Conservation (phyloP, 306 rosid species). For the Hippophae gyantsensis region DNA sequence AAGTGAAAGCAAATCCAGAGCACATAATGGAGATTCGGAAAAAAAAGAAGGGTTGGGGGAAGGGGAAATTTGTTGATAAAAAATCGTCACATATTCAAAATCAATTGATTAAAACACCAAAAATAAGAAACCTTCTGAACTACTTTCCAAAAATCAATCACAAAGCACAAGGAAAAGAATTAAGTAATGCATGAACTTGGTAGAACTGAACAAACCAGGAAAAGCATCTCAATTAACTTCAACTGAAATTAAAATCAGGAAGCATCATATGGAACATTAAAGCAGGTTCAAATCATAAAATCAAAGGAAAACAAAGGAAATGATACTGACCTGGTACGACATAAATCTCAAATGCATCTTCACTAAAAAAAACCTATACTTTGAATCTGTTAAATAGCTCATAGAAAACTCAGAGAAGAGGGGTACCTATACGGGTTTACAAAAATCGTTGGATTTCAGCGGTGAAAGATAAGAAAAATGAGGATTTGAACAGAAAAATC, state of each 20-base stretch:
- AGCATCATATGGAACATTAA: conserved; percentile 11
- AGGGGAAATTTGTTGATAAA: conserved; percentile 14
- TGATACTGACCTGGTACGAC: conserved; percentile 36
- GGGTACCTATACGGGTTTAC: conserved; percentile 27
- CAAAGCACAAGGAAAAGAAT: conserved; percentile 9
- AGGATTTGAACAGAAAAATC: conserved; percentile 15
- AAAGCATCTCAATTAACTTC: conserved; percentile 13
- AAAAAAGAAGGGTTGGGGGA: conserved; percentile 6
- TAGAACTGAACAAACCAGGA: conserved; percentile 8
- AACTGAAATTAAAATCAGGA: conserved; percentile 15
- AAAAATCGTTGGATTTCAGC: conserved; percentile 31
- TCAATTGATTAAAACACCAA: conserved; percentile 11
- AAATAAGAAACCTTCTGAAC: conserved; percentile 8
- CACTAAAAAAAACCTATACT: conserved; percentile 23
- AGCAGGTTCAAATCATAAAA: conserved; percentile 19
- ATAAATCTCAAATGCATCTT: conserved; percentile 25
- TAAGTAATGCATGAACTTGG: conserved; percentile 15
- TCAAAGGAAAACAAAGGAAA: conserved; percentile 6
- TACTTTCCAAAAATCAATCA: conserved; percentile 14
- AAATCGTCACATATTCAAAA: conserved; percentile 9
- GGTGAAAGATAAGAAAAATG: conserved; percentile 14
- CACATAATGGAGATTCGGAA: conserved; percentile 8
- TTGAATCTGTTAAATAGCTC: conserved; percentile 32
- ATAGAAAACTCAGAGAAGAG: conserved; percentile 27
- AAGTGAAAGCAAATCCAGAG: conserved; percentile 14